Percentiles rank a stretch among this genome's conserved stretches.
phyloP scores from a whole-genome alignment of 176 grass and related monocot genomes.

The Juncus effusus region DNA sequence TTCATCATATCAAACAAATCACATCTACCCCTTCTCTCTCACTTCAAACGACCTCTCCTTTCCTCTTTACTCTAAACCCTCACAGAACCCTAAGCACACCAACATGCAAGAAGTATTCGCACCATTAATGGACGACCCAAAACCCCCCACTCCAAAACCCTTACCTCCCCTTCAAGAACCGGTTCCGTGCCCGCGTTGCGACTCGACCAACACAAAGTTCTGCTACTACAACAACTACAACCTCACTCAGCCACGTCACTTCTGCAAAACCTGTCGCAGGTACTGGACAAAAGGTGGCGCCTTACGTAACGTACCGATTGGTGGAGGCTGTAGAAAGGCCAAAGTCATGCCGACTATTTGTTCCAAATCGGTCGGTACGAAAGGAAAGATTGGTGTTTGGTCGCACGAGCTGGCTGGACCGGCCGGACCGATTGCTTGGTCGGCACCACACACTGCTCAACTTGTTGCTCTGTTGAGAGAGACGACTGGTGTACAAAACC shows the following conservation, averaged over 20 bases:
- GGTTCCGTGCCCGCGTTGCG: slow-evolving; percentile 35
- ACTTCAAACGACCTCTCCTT: not conserved
- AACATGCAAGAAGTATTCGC: slow-evolving; percentile 25
- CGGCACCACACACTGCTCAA: slow-evolving; percentile 24
- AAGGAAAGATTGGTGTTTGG: slow-evolving; percentile 7
- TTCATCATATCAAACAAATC: not conserved
- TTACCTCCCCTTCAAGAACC: slow-evolving; percentile 26
- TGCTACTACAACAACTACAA: slow-evolving; percentile 56
- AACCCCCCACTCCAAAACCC: slow-evolving; percentile 21
- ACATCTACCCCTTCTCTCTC: not conserved
- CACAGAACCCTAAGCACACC: no score
- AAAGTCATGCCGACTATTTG: slow-evolving; percentile 29
- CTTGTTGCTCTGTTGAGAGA: slow-evolving; percentile 17
- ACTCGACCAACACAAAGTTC: slow-evolving; percentile 46
- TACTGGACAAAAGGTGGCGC: slow-evolving; percentile 48
- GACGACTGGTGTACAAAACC: slow-evolving; percentile 28
- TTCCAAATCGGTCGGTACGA: slow-evolving; percentile 5
- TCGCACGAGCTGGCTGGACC: slow-evolving; percentile 4
- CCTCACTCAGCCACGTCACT: slow-evolving; percentile 43
- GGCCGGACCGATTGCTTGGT: slow-evolving; percentile 16
- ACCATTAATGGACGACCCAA: slow-evolving; percentile 22
- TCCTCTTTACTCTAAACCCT: not conserved
- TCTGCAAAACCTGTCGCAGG: slow-evolving; percentile 43
- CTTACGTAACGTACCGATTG: slow-evolving; percentile 39
- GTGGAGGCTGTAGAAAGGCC: slow-evolving; percentile 39